Evolutionary conservation across 495 filamentous ascomycete species (phyloP).

Genomic region (Trichocladium antarcticum): DNA sequence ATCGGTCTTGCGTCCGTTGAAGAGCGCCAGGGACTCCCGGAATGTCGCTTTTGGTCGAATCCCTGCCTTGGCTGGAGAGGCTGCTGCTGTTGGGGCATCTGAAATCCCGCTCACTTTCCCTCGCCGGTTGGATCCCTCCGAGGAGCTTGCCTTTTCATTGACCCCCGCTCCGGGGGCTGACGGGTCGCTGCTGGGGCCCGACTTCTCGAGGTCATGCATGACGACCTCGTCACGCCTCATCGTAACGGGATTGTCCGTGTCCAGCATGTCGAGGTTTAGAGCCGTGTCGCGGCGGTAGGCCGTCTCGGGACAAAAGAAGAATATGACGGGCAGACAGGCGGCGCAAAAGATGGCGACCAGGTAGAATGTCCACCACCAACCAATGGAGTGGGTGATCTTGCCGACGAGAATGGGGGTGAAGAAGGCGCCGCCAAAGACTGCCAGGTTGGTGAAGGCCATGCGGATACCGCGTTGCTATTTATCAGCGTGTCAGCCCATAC

Average conservation of each 20-base stretch:
- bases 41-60: constrained; percentile 40
- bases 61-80: background rate
- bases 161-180: background rate
- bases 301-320: constrained; percentile 80
- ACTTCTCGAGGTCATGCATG: constrained; percentile 15
- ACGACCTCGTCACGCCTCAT: background rate
- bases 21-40: constrained; percentile 48
- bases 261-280: constrained; percentile 48
- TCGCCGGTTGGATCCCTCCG: background rate
- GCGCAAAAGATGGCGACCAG: constrained; percentile 61
- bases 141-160: background rate
- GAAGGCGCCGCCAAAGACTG: constrained; percentile 84
- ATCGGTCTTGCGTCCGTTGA: constrained; percentile 68
- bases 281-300: constrained; percentile 55
- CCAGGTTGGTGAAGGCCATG: constrained; percentile 84
- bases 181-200: background rate
- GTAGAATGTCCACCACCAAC: constrained; percentile 73
- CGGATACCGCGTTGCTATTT: constrained; percentile 75
- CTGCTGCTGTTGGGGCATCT: background rate
- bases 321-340: constrained; percentile 49
- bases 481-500: constrained; percentile 5
- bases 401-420: constrained; percentile 83
- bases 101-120: background rate
- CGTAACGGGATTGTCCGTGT: constrained; percentile 6
- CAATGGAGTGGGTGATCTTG: constrained; percentile 63